Conservation (phyloP, 805 yeast species). For the Monosporozyma siamensis region DNA sequence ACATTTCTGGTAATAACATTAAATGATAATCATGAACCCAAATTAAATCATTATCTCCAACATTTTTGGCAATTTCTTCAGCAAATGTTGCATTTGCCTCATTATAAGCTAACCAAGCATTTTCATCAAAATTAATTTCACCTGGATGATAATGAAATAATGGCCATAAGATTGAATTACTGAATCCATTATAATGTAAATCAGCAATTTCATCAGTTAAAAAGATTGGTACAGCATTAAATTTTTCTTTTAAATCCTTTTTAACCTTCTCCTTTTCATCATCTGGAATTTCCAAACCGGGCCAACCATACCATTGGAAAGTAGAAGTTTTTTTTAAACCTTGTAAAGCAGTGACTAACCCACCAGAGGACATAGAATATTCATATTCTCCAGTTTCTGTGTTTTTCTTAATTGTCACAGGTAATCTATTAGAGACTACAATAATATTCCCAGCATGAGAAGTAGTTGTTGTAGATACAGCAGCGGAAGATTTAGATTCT, state of each 20-base stretch:
- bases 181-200: slow-evolving; percentile 91
- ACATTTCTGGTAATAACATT: slow-evolving; percentile 87
- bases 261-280: slow-evolving; percentile 62
- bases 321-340: slow-evolving; percentile 76
- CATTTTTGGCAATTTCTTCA: slow-evolving; percentile 54
- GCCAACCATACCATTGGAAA: slow-evolving; percentile 99
- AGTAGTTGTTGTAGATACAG: not conserved
- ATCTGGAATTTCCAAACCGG: slow-evolving; percentile 79
- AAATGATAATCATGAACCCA: slow-evolving; percentile 99
- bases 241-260: slow-evolving; percentile 60
- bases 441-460: slow-evolving; percentile 54
- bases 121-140: slow-evolving; percentile 95
- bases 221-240: slow-evolving; percentile 85
- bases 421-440: slow-evolving; percentile 90
- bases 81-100: slow-evolving; percentile 87
- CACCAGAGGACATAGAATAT: slow-evolving; percentile 93
- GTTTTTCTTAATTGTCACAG: slow-evolving; percentile 76
- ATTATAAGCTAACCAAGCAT: slow-evolving; percentile 95
- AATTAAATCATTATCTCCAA: slow-evolving; percentile 74
- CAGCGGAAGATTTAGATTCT: not conserved
- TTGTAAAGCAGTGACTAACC: slow-evolving; percentile 89
- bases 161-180: slow-evolving; percentile 95
- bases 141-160: slow-evolving; percentile 98
- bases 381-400: slow-evolving; percentile 52
- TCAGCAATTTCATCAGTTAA: slow-evolving; percentile 86